phyloP scores from a whole-genome alignment of 352 stramenopile genomes.

The Phytophthora tentaculata region DNA sequence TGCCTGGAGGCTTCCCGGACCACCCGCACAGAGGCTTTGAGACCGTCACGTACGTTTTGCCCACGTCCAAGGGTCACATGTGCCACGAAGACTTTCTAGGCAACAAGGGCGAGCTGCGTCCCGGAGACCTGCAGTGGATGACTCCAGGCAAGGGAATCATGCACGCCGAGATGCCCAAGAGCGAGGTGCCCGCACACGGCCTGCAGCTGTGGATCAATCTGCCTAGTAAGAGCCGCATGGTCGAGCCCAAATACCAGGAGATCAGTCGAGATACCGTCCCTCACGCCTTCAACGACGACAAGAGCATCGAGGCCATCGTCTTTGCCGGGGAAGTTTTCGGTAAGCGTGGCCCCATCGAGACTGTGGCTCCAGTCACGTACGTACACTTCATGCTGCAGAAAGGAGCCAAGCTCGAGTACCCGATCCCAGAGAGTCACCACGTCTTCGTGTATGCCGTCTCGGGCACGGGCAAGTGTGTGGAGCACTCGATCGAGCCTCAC shows the following conservation, averaged over 20 bases:
- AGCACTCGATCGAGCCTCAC: conserved; percentile 42
- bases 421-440: conserved; percentile 52
- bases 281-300: conserved; percentile 50
- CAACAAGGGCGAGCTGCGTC: conserved; percentile 53
- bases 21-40: conserved; percentile 93
- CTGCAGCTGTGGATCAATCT: conserved; percentile 70
- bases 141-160: conserved; percentile 55
- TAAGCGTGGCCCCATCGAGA: conserved; percentile 46
- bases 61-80: conserved; percentile 77
- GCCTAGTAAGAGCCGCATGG: conserved; percentile 48
- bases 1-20: conserved; percentile 83
- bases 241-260: conserved; percentile 63
- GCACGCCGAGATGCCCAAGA: conserved; percentile 62
- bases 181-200: conserved; percentile 36
- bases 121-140: conserved; percentile 68
- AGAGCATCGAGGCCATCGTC: conserved; percentile 54
- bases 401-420: conserved; percentile 46
- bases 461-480: conserved; percentile 38
- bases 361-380: conserved; percentile 56
- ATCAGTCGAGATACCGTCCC: conserved; percentile 52
- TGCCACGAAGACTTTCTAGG: conserved; percentile 84
- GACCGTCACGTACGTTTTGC: conserved; percentile 91
- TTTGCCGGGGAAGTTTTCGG: conserved; percentile 61
- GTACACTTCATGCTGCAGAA: conserved; percentile 55
- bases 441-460: conserved; percentile 52